Conservation (phyloP, 2,329 filamentous ascomycete genomes). For the Emmonsiellopsis sp. region DNA sequence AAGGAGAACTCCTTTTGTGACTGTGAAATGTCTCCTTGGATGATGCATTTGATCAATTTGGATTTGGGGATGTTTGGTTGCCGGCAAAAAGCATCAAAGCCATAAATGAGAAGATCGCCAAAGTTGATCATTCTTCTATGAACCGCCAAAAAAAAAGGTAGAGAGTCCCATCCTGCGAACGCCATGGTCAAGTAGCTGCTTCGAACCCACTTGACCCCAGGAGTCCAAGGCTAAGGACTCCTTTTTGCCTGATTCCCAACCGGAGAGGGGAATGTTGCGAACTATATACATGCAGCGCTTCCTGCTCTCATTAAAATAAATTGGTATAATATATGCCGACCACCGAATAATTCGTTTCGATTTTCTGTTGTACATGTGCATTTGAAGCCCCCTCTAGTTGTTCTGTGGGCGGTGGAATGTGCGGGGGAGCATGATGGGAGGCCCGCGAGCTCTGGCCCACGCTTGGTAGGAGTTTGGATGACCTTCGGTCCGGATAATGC, state of each 20-base stretch:
- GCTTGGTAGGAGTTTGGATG: constrained; percentile 65
- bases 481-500: constrained; percentile 86
- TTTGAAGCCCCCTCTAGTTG: not conserved
- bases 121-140: not conserved
- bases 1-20: no score
- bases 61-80: no score
- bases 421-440: constrained; percentile 58
- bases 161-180: not conserved
- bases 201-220: not conserved
- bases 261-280: not conserved
- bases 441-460: constrained; percentile 63
- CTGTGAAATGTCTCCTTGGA: no score
- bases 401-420: constrained; percentile 18
- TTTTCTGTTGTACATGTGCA: constrained; percentile 4
- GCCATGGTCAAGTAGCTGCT: not conserved
- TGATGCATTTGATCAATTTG: no score
- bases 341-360: not conserved
- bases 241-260: not conserved
- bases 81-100: no score
- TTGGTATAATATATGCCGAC: not conserved
- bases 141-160: not conserved
- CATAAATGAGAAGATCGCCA: not conserved
- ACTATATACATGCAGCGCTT: not conserved
- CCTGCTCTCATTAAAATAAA: constrained; percentile 2
- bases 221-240: not conserved